Percentiles rank a stretch among this genome's conserved stretches.
These are phyloP conservation scores for Dalbergia cultrata DNA, from an alignment of 306 rosid genomes.

Conservation along the genomic window DNA sequence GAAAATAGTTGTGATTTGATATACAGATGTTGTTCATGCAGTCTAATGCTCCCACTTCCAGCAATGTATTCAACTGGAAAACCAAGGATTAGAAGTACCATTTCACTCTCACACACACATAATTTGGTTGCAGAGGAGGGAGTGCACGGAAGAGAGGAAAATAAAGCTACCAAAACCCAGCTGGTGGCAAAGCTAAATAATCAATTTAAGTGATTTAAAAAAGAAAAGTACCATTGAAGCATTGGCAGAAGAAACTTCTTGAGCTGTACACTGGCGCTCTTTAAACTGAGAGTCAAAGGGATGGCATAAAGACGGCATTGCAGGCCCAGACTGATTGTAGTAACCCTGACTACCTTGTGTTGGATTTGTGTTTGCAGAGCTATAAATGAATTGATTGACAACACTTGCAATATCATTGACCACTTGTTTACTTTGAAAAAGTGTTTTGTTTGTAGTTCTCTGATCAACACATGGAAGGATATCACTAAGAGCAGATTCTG, in stretches of 20 bases:
- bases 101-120: not conserved
- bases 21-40: not conserved
- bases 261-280: conserved; percentile 74
- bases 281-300: conserved; percentile 73
- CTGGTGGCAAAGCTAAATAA: conserved; percentile 19
- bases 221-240: conserved; percentile 76
- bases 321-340: conserved; percentile 93
- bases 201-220: not conserved
- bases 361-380: conserved; percentile 64
- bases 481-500: conserved; percentile 90
- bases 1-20: not conserved
- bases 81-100: conserved; percentile 8
- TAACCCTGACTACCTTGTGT: conserved; percentile 50
- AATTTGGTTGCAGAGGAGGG: not conserved
- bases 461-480: conserved; percentile 96
- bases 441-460: conserved; percentile 87
- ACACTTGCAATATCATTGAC: conserved; percentile 73
- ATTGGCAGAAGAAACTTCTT: conserved; percentile 81
- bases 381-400: conserved; percentile 75
- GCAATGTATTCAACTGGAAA: conserved; percentile 6
- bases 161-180: not conserved
- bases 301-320: conserved; percentile 82
- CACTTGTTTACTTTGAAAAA: conserved; percentile 80
- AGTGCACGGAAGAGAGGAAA: not conserved
- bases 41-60: conserved; percentile 14